Conservation (phyloP, 2,329 filamentous ascomycete genomes). For the Fusarium transvaalense region DNA sequence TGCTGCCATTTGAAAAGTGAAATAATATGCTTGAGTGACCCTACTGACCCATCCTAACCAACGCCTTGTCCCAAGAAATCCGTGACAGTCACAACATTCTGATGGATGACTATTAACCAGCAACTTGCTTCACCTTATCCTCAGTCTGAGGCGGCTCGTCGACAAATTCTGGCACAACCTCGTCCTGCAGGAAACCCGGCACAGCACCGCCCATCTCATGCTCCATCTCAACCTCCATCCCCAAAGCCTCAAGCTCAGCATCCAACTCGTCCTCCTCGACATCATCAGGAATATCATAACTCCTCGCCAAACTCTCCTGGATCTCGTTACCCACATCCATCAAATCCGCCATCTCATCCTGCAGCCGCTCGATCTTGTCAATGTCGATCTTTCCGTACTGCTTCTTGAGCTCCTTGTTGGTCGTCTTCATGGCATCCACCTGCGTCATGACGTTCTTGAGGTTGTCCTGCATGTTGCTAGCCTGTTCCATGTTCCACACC, state of each 20-base stretch:
- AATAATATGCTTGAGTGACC: slow-evolving; percentile 33
- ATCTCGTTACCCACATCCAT: slow-evolving; percentile 99
- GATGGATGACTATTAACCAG: slow-evolving; percentile 57
- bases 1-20: slow-evolving; percentile 4
- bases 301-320: slow-evolving; percentile 89
- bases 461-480: slow-evolving; percentile 98
- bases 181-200: slow-evolving; percentile 90
- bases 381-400: slow-evolving; percentile 98
- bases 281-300: slow-evolving; percentile 96
- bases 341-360: slow-evolving; percentile 98
- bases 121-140: slow-evolving; percentile 86
- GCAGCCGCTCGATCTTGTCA: slow-evolving; percentile 96
- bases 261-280: slow-evolving; percentile 97
- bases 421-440: slow-evolving; percentile 96
- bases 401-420: slow-evolving; percentile 89
- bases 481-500: slow-evolving; percentile 99
- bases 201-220: slow-evolving; percentile 73
- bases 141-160: slow-evolving; percentile 84
- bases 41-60: slow-evolving; percentile 41
- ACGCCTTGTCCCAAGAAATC: slow-evolving; percentile 38
- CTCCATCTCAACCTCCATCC: slow-evolving; percentile 93
- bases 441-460: slow-evolving; percentile 99
- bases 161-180: slow-evolving; percentile 87
- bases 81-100: neutral
- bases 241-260: slow-evolving; percentile 93